Evolutionary conservation across 2,329 filamentous ascomycete genomes (phyloP), one percentile per base, ranked within the genome.

Genomic region (Ascochyta fabae): DNA sequence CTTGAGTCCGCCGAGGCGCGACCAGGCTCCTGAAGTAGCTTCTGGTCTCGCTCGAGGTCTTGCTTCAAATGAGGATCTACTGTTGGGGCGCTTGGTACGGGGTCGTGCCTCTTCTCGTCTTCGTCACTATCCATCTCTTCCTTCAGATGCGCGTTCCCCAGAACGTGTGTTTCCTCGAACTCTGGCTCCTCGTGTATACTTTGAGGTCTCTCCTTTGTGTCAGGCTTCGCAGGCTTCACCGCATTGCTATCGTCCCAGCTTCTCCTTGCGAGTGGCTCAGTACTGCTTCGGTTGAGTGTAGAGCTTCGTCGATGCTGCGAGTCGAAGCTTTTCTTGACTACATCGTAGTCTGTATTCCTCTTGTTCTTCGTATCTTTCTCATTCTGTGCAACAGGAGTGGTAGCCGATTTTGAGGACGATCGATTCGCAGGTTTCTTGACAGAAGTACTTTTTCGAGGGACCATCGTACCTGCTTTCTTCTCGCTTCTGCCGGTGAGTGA

Each of bases 381-480:
- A 3, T 58, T 59, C 4, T 58, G 57, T 1, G 60, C 43, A 31
- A 47, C 24, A 0, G 54, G 58, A 4, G 52, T 60, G 2, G 62
- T 61, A 26, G 48, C 48, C 15, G 63, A 50, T 24, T 59, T 61
- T 2, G 57, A 56, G 10, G 48, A 29, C 3, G 52, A 38, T 13
- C 23, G 45, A 8, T 36, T 50, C 15, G 51, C 50, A 3, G 48
- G 48, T 16, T 66, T 63, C 7, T 53, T 35, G 19, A 53, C 41
- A 6, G 46, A 42, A 7, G 58, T 62, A 33, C 56, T 64, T 53
- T 75, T 75, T 19, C 68, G 52, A 8, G 67, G 65, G 2, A 73
- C 61, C 2, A 61, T 56, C n/a, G 60, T 60, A 7, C 72, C 71
- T 31, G 67, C 66, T 38, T 71, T 74, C 12, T 59, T 53, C 22